These are phyloP conservation scores for Dothiorella sarmentorum DNA, from an alignment of 2,329 filamentous ascomycete species.

Conservation along the genomic window DNA sequence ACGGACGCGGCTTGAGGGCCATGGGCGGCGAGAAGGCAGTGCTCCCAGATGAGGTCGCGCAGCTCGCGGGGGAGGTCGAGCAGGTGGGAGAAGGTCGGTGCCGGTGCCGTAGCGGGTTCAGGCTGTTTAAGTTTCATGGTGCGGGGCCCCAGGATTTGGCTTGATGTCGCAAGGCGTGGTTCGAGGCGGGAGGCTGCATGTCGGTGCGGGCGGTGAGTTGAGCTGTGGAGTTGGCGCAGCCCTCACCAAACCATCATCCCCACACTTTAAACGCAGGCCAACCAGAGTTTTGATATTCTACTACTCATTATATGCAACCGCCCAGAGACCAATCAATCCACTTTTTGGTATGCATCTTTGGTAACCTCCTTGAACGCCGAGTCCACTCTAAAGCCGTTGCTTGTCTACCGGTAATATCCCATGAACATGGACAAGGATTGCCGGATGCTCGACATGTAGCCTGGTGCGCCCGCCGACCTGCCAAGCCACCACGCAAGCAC, in stretches of 20 bases:
- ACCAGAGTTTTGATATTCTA: too few species aligned
- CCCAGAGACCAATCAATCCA: too few species aligned
- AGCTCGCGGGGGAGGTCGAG: constrained; percentile 6
- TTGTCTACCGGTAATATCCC: not conserved
- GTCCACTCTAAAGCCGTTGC: too few species aligned
- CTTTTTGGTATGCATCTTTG: too few species aligned
- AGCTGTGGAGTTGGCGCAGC: too few species aligned
- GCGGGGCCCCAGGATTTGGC: not conserved
- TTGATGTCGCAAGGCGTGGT: too few species aligned
- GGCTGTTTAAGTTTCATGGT: not conserved
- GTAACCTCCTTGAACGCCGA: too few species aligned
- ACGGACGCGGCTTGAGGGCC: not conserved
- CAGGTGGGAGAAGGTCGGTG: constrained; percentile 1
- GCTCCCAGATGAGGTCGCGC: constrained; percentile 10
- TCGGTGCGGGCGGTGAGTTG: constrained; percentile 9
- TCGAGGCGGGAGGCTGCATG: too few species aligned
- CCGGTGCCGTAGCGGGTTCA: too few species aligned
- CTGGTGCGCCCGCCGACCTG: not conserved
- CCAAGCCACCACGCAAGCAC: constrained; percentile 36
- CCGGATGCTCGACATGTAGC: not conserved
- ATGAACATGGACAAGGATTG: not conserved
- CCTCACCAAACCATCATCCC: too few species aligned
- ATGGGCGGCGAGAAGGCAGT: not conserved
- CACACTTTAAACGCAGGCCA: too few species aligned
- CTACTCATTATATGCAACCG: too few species aligned